Base-by-base conservation (phyloP, 1,139 yeast genomes). In the Yamadazyma taylorii region DNA sequence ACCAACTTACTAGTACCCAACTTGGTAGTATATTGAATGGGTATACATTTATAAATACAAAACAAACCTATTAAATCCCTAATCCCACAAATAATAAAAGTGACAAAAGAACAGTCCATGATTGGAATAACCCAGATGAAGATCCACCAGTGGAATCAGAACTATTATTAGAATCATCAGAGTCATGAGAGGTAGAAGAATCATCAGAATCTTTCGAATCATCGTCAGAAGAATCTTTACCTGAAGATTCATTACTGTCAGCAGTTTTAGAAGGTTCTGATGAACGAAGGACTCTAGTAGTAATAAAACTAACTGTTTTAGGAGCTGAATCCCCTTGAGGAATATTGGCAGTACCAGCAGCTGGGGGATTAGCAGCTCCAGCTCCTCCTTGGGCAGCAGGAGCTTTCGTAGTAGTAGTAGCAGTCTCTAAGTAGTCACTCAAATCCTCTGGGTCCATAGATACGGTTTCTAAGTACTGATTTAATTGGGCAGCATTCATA, bases 221-320 rank as follows among this genome's bases (percentile, higher is more conserved):
- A 15, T 14, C n/a, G 12, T 26, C 31, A 27, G 19, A 21, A 25
- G 40, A 37, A 23, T 19, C 32, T 17, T 13, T 25, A 12, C 23
- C 30, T n/a, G 37, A 23, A 14, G 40, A 27, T 5, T 24, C 17
- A 12, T 16, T 12, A 30, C 40, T 13, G 19, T 32, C 19, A 27
- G 35, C 24, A 8, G 31, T 23, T 8, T 35, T 17, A 2, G 39
- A 29, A 15, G 34, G 30, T 6, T 25, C 37, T n/a, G 24, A 27
- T 2, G 48, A 40, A 30, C 52, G 41, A 28, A 41, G 32, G 6
- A 48, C 52, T 43, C 53, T 39, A 11, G 57, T 46, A 28, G 56
- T 52, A 31, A 52, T 41, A 33, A 43, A 52, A 27, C 55, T 46
- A 10, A 50, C 52, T 15, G 50, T 42, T 15, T 52, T 51, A 23